phyloP scores from a whole-genome alignment of 345 rosid genomes.

The Salix brachista region DNA sequence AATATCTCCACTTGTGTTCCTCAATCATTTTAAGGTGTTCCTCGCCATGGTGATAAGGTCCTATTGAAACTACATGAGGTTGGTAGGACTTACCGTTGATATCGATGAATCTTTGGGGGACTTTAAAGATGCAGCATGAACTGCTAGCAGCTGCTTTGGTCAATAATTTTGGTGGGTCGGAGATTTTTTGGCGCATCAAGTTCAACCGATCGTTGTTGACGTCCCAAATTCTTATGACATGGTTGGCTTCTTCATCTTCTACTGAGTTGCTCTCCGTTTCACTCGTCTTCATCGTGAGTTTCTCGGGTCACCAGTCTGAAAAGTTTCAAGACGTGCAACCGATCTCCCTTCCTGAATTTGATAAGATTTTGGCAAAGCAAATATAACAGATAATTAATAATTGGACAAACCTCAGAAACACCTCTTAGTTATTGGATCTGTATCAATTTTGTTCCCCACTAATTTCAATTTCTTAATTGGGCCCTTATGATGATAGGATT shows the following conservation, averaged over 20 bases:
- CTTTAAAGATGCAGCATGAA: conserved; percentile 50
- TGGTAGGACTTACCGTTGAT: conserved; percentile 54
- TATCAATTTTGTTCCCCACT: too few relatives aligned
- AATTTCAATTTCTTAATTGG: too few relatives aligned
- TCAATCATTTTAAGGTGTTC: conserved; percentile 52
- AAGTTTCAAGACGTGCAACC: background rate
- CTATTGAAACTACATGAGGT: conserved; percentile 68
- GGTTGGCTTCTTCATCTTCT: conserved; percentile 13
- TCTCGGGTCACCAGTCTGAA: background rate
- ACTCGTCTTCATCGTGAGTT: background rate
- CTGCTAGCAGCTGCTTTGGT: conserved; percentile 33
- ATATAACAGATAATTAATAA: too few relatives aligned
- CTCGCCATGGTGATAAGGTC: conserved; percentile 63
- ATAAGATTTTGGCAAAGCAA: background rate
- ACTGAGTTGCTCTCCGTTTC: conserved; percentile 1
- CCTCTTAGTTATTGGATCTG: too few relatives aligned
- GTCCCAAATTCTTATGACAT: conserved; percentile 21
- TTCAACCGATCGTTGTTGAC: conserved; percentile 31
- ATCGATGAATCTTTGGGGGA: conserved; percentile 40
- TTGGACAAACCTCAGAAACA: too few relatives aligned
- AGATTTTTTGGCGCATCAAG: conserved; percentile 38
- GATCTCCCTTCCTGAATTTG: background rate
- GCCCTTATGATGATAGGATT: too few relatives aligned
- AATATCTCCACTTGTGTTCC: conserved; percentile 77
- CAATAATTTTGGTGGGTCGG: conserved; percentile 39